These are phyloP conservation scores for Hyaloperonospora brassicae DNA, from an alignment of 352 stramenopile genomes.

Conservation along the genomic window DNA sequence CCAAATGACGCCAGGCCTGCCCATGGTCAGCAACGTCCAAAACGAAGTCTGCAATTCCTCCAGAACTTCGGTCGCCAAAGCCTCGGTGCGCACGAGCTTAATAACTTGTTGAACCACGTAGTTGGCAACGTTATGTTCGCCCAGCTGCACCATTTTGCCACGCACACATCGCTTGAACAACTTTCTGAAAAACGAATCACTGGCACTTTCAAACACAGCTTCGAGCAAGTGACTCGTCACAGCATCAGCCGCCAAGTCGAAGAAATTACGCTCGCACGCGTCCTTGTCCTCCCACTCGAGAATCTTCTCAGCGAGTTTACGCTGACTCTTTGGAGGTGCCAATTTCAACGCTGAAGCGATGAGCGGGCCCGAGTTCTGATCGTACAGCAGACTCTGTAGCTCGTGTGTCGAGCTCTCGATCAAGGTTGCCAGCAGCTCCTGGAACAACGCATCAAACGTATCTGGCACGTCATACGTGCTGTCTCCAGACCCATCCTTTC, in stretches of 20 bases:
- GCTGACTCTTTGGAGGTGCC: slow-evolving; percentile 36
- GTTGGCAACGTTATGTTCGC: slow-evolving; percentile 67
- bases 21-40: slow-evolving; percentile 69
- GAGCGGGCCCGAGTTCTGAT: slow-evolving; percentile 66
- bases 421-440: slow-evolving; percentile 46
- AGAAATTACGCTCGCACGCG: slow-evolving; percentile 42
- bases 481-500: slow-evolving; percentile 32
- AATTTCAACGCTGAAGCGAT: slow-evolving; percentile 58
- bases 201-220: slow-evolving; percentile 44
- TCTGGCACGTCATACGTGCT: slow-evolving; percentile 38
- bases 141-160: slow-evolving; percentile 57
- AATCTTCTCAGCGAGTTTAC: slow-evolving; percentile 52
- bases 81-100: slow-evolving; percentile 35
- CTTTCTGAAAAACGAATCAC: slow-evolving; percentile 58
- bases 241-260: slow-evolving; percentile 57
- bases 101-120: slow-evolving; percentile 78
- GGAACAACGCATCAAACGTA: slow-evolving; percentile 51
- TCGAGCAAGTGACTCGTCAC: slow-evolving; percentile 78
- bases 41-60: slow-evolving; percentile 47
- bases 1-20: slow-evolving; percentile 67
- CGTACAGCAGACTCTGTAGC: slow-evolving; percentile 58
- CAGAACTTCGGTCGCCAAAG: slow-evolving; percentile 44
- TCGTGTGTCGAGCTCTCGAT: slow-evolving; percentile 34
- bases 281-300: slow-evolving; percentile 66
- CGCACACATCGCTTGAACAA: slow-evolving; percentile 60